phyloP scores from a whole-genome alignment of 805 yeast genomes.

The Saccharomycopsis capsularis region DNA sequence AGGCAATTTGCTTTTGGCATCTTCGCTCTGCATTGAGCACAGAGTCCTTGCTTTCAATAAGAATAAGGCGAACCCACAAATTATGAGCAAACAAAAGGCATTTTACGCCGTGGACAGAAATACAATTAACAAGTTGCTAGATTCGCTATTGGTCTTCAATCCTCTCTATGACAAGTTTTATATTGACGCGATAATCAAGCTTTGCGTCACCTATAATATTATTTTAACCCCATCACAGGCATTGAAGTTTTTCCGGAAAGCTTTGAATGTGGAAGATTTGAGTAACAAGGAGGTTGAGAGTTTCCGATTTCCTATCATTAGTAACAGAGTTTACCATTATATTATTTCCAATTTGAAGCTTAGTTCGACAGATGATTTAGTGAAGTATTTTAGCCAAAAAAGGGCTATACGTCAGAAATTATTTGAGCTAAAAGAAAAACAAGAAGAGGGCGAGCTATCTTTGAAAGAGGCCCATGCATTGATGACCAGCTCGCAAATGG shows the following conservation, averaged over 20 bases:
- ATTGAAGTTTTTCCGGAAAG: constrained; percentile 5
- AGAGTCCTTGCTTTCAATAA: too few species aligned
- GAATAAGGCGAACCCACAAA: too few species aligned
- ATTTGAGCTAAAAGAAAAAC: too few species aligned
- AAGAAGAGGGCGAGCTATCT: too few species aligned
- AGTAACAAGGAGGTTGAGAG: too few species aligned
- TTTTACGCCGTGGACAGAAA: not conserved
- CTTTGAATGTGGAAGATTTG: constrained; percentile 1
- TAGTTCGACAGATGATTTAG: too few species aligned
- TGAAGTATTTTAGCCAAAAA: too few species aligned
- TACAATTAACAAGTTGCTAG: not conserved
- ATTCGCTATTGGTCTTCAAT: constrained; percentile 4
- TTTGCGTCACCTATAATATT: not conserved
- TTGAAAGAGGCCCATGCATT: too few species aligned
- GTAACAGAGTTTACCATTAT: not conserved
- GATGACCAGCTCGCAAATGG: too few species aligned
- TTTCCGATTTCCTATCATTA: too few species aligned
- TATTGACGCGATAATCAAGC: constrained; percentile 12
- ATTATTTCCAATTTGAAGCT: not conserved
- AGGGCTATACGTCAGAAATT: too few species aligned
- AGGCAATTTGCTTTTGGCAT: not conserved
- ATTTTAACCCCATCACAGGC: constrained; percentile 5
- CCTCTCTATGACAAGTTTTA: constrained; percentile 5
- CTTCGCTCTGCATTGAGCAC: not conserved
- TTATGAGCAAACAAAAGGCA: not conserved